Percentiles rank a stretch among this genome's conserved stretches.
Conservation (phyloP, 768 basidiomycete species). For the Cystofilobasidium macerans region DNA sequence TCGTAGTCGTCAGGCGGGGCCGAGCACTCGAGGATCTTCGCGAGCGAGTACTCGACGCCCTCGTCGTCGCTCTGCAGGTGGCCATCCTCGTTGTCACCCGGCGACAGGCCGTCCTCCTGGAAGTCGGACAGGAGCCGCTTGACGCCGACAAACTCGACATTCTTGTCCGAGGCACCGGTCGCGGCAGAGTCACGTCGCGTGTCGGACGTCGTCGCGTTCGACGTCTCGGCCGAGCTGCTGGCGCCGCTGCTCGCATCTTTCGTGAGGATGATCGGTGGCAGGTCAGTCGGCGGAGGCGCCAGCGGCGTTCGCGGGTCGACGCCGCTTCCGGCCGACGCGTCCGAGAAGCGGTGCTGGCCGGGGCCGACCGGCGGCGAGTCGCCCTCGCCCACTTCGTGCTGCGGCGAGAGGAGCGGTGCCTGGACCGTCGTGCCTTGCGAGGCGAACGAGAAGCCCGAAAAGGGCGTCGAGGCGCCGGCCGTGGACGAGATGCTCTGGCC, state of each 20-base stretch:
- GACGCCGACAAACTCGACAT: too few species aligned
- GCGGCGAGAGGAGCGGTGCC: not conserved
- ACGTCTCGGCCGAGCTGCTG: not conserved
- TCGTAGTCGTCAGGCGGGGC: constrained; percentile 3
- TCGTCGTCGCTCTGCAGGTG: constrained; percentile 18
- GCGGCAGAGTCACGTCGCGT: not conserved
- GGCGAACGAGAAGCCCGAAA: not conserved
- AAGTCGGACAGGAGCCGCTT: not conserved
- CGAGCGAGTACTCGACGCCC: constrained; percentile 11
- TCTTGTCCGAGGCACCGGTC: not conserved
- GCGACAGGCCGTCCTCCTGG: not conserved
- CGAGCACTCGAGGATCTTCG: constrained; percentile 18
- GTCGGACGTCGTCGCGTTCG: not conserved
- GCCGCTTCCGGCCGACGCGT: not conserved
- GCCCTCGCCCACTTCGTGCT: not conserved
- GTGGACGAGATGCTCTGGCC: not conserved
- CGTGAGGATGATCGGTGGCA: not conserved
- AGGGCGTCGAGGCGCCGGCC: not conserved
- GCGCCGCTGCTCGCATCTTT: not conserved
- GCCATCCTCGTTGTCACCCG: not conserved
- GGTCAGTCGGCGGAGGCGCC: not conserved
- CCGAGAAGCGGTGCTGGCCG: not conserved
- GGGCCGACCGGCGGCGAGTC: not conserved
- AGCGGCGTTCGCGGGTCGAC: not conserved
- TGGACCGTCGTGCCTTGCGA: not conserved